Percentiles rank a stretch among this genome's conserved stretches.
Evolutionary conservation across 75 land plant genomes (phyloP).

Genomic region (Ceratopteris richardii): DNA sequence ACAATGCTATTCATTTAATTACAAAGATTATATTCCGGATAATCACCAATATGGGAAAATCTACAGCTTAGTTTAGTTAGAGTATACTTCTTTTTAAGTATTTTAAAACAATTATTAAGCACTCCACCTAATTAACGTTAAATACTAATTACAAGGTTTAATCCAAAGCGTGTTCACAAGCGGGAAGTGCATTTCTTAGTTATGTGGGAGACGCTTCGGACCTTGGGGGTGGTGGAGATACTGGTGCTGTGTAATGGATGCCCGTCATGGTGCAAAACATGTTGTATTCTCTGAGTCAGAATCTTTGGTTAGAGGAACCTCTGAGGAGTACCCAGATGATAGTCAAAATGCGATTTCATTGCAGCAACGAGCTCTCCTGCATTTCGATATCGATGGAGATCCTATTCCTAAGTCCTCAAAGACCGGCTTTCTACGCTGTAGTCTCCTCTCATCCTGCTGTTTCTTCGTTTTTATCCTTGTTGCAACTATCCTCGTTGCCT

Average conservation of each 20-base stretch:
- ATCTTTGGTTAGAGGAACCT: background rate
- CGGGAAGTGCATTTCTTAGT: too few species aligned
- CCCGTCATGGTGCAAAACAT: background rate
- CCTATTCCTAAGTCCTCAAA: background rate
- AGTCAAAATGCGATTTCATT: background rate
- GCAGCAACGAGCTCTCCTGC: background rate
- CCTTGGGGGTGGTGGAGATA: too few species aligned
- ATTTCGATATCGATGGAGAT: background rate
- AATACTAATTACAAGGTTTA: too few species aligned
- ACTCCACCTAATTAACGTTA: too few species aligned
- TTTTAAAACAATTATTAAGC: too few species aligned
- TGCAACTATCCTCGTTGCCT: slow-evolving; percentile 6
- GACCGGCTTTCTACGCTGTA: background rate
- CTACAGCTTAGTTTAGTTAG: too few species aligned
- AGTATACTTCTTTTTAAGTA: too few species aligned
- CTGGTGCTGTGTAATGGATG: slow-evolving; percentile 4
- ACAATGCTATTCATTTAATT: too few species aligned
- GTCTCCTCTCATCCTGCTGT: slow-evolving; percentile 1
- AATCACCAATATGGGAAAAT: too few species aligned
- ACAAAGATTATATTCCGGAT: too few species aligned
- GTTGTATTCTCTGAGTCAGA: background rate
- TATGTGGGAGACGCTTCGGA: too few species aligned
- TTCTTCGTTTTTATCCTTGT: background rate
- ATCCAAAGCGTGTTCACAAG: too few species aligned
- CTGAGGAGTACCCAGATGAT: background rate